These are phyloP conservation scores for Colletotrichum sp. DNA, from an alignment of 2,329 filamentous ascomycete species.

Conservation along the genomic window DNA sequence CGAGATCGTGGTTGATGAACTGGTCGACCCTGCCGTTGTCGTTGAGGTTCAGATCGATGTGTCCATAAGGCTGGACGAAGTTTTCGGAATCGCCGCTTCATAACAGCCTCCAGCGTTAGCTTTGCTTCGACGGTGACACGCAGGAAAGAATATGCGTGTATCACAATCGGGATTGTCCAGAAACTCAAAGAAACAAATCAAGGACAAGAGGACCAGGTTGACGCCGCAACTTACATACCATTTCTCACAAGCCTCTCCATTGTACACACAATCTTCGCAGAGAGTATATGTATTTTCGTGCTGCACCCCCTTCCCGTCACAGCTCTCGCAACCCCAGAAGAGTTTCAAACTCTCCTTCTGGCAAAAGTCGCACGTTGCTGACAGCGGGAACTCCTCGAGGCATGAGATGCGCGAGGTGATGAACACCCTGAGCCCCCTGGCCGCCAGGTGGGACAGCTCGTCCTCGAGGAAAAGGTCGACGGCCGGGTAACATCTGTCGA, in stretches of 20 bases:
- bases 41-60: background rate
- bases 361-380: background rate
- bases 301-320: background rate
- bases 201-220: background rate
- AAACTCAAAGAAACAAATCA: background rate
- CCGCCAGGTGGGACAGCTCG: background rate
- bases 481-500: background rate
- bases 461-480: background rate
- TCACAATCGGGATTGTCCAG: fast-evolving
- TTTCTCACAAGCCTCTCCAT: background rate
- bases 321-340: background rate
- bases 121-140: fast-evolving
- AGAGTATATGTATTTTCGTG: background rate
- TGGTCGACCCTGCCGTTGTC: background rate
- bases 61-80: conserved; percentile 1
- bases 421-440: background rate
- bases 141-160: background rate
- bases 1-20: background rate
- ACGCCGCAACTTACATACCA: background rate
- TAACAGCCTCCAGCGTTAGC: background rate
- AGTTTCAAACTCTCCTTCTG: background rate
- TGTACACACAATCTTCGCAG: background rate
- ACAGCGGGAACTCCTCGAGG: background rate
- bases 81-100: background rate
- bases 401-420: background rate